Conservation (phyloP, 1,284 basidiomycete species). For the Clitocybe nebularis region DNA sequence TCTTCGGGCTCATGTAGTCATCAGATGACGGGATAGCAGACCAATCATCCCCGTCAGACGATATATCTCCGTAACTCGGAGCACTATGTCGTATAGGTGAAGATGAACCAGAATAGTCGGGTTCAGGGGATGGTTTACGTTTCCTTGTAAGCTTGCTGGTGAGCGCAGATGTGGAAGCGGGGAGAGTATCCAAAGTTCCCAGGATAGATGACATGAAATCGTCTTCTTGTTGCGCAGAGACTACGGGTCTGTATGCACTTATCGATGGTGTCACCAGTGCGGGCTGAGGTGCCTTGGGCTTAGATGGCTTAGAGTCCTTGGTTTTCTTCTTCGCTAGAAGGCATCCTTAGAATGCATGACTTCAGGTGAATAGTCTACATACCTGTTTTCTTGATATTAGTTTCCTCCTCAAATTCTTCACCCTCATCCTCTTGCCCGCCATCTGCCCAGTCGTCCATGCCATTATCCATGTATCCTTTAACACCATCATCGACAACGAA, state of each 20-base stretch:
- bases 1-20: constrained; percentile 66
- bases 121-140: constrained; percentile 66
- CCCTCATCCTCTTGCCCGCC: constrained; percentile 45
- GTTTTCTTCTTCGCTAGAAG: constrained; percentile 41
- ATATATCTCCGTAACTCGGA: constrained; percentile 34
- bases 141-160: constrained; percentile 62
- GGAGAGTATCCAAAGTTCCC: constrained; percentile 56
- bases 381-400: constrained; percentile 42
- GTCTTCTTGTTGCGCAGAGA: constrained; percentile 74
- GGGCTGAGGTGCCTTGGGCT: constrained; percentile 43
- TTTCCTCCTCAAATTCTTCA: constrained; percentile 40
- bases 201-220: constrained; percentile 85
- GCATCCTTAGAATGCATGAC: background rate
- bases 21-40: constrained; percentile 46
- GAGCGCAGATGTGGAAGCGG: constrained; percentile 28
- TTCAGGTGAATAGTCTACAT: constrained; percentile 13
- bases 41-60: constrained; percentile 60
- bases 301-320: constrained; percentile 29
- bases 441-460: constrained; percentile 88
- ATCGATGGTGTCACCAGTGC: constrained; percentile 51
- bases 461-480: constrained; percentile 92
- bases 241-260: constrained; percentile 71
- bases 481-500: constrained; percentile 96
- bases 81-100: constrained; percentile 28
- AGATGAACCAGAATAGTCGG: constrained; percentile 35